Evolutionary conservation across 805 yeast species (phyloP).

Genomic region (Jamesozyma jinghongensis): DNA sequence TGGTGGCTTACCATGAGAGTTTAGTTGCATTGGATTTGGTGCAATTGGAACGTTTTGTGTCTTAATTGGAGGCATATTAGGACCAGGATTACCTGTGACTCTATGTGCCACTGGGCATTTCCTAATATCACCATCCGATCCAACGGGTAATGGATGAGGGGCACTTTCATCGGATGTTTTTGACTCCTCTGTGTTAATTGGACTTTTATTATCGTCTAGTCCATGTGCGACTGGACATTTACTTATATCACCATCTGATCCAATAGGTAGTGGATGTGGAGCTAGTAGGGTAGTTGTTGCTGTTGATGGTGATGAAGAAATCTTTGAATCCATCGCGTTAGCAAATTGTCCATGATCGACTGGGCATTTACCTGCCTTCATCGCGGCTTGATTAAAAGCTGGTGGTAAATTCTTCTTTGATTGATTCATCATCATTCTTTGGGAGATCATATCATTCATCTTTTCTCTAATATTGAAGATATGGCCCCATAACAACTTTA

Average conservation of each 20-base stretch:
- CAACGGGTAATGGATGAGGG: conserved; percentile 6
- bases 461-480: conserved; percentile 36
- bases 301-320: background rate
- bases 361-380: conserved; percentile 14
- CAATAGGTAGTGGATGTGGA: conserved; percentile 7
- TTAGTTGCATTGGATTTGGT: background rate
- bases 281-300: background rate
- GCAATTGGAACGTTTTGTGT: background rate
- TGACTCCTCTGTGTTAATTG: background rate
- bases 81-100: background rate
- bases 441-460: conserved; percentile 28
- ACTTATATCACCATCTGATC: conserved; percentile 1
- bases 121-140: conserved; percentile 1
- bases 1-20: background rate
- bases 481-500: conserved; percentile 46
- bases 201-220: background rate
- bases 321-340: no score
- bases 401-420: conserved; percentile 2
- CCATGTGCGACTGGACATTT: conserved; percentile 17
- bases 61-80: background rate
- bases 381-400: conserved; percentile 2
- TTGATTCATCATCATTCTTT: conserved; percentile 12
- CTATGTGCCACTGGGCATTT: conserved; percentile 17
- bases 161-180: background rate
- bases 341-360: conserved; percentile 10